phyloP scores from a whole-genome alignment of 129 eudicot species.

The Helianthus tuberosus region DNA sequence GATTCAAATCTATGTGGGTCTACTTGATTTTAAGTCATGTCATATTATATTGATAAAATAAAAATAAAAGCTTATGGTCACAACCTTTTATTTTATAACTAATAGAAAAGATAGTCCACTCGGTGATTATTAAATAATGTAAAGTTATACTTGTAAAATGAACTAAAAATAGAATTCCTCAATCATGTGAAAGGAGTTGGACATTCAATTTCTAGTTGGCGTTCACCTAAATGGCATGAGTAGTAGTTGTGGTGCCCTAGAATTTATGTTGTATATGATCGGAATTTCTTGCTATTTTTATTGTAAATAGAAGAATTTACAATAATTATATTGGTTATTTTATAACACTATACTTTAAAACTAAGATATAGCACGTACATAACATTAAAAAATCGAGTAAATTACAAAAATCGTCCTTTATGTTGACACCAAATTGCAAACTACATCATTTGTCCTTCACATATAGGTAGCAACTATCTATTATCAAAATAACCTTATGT shows the following conservation, averaged over 20 bases:
- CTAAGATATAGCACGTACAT: too few species aligned
- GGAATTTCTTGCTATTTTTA: too few species aligned
- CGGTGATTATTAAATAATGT: too few species aligned
- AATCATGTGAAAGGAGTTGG: slow-evolving; percentile 2
- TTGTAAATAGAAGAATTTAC: too few species aligned
- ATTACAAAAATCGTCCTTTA: too few species aligned
- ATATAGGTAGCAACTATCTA: too few species aligned
- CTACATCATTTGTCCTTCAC: too few species aligned
- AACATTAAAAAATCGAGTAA: too few species aligned
- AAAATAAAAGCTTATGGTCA: not conserved
- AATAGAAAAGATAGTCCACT: not conserved
- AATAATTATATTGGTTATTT: not conserved
- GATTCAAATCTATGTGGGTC: not conserved
- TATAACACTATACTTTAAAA: not conserved
- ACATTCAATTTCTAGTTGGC: not conserved
- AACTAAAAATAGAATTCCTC: not conserved
- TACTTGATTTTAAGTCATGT: not conserved
- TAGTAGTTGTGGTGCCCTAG: not conserved
- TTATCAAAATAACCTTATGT: too few species aligned
- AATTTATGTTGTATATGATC: not conserved
- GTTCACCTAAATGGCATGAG: not conserved
- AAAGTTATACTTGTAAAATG: too few species aligned
- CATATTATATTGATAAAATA: not conserved
- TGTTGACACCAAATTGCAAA: too few species aligned
- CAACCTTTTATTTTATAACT: not conserved